These are phyloP conservation scores for Tetratostichococcus sp. DNA, from an alignment of 139 green algal species.

Conservation along the genomic window DNA sequence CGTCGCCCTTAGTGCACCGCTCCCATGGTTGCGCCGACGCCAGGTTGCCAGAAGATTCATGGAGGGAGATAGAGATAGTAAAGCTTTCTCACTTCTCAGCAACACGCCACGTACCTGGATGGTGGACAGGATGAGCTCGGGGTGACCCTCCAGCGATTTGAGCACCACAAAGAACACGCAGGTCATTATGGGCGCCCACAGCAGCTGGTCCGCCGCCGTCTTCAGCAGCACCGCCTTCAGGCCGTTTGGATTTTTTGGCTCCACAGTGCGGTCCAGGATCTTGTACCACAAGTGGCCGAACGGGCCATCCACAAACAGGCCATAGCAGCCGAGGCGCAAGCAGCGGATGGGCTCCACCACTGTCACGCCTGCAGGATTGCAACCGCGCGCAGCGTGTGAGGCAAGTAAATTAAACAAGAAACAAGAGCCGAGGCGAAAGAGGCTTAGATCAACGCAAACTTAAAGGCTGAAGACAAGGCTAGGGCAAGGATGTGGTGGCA, in stretches of 20 bases:
- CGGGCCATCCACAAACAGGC: constrained; percentile 20
- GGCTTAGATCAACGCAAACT: neutral
- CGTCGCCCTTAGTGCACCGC: too few species aligned
- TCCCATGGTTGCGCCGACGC: too few species aligned
- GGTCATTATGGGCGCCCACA: constrained; percentile 54
- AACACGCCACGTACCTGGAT: constrained; percentile 25
- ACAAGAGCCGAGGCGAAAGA: neutral
- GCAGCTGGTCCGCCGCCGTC: constrained; percentile 49
- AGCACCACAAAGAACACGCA: constrained; percentile 50
- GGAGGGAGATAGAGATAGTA: too few species aligned
- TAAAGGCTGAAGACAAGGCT: too few species aligned
- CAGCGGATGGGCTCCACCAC: neutral
- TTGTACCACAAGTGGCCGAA: constrained; percentile 39
- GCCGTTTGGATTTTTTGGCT: constrained; percentile 32
- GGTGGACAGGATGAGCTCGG: constrained; percentile 41
- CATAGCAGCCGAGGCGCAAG: constrained; percentile 17
- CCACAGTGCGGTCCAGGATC: constrained; percentile 39
- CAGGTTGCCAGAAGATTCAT: too few species aligned
- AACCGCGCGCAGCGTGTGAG: neutral
- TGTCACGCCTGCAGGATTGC: neutral
- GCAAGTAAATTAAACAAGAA: neutral
- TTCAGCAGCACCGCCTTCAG: constrained; percentile 47
- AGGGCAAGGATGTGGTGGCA: too few species aligned
- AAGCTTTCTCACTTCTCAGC: neutral
- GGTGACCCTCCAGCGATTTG: constrained; percentile 43